Evolutionary conservation across 352 stramenopile genomes (phyloP).

Genomic region (Globisporangium polare): DNA sequence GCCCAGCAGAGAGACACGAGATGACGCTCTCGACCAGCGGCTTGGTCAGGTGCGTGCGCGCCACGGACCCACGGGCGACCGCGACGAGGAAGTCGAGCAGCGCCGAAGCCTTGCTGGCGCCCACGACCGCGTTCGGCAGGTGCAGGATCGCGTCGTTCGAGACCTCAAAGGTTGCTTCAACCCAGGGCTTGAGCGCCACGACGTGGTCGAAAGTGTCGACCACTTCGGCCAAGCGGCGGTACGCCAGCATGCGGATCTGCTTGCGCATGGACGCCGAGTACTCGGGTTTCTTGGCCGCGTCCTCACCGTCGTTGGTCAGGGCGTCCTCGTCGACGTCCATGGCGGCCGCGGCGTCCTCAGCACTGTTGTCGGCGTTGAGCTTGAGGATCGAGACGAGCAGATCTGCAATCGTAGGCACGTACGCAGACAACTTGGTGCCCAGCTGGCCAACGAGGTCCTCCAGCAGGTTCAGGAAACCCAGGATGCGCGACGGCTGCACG

Average conservation of each 20-base stretch:
- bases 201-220: conserved; percentile 78
- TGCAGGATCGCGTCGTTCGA: conserved; percentile 58
- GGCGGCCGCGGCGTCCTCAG: conserved; percentile 14
- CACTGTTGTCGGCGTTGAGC: conserved; percentile 31
- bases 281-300: conserved; percentile 14
- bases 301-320: conserved; percentile 20
- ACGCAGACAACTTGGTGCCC: conserved; percentile 76
- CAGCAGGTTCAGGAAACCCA: conserved; percentile 89
- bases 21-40: conserved; percentile 49
- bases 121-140: conserved; percentile 66
- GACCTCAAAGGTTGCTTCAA: conserved; percentile 39
- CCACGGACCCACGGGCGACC: conserved; percentile 38
- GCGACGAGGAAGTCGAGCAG: conserved; percentile 73
- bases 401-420: conserved; percentile 72
- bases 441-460: conserved; percentile 87
- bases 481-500: conserved; percentile 72
- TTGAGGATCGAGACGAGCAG: conserved; percentile 74
- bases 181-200: conserved; percentile 59
- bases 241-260: conserved; percentile 77
- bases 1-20: conserved; percentile 58
- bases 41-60: conserved; percentile 35
- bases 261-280: conserved; percentile 61
- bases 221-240: conserved; percentile 68
- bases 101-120: conserved; percentile 69
- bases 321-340: conserved; percentile 22